Evolutionary conservation across 2,329 filamentous ascomycete species (phyloP).

Genomic region (Kalmusia sp.): DNA sequence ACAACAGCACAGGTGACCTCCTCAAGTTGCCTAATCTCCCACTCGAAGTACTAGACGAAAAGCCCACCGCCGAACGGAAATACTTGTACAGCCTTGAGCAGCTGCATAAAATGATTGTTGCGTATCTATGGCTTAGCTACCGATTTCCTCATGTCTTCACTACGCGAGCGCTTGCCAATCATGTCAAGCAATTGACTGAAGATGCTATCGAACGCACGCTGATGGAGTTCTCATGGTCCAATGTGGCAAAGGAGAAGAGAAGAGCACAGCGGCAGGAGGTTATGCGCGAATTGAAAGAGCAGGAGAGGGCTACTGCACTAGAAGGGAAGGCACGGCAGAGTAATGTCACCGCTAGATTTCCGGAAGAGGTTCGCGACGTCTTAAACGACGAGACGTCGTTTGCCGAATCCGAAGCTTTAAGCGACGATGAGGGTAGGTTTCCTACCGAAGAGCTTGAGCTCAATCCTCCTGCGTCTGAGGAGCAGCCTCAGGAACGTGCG

Average conservation of each 20-base stretch:
- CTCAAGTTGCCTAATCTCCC: constrained; percentile 74
- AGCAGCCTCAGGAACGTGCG: background rate
- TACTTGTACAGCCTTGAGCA: constrained; percentile 76
- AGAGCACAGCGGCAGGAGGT: constrained; percentile 11
- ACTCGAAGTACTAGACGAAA: constrained; percentile 73
- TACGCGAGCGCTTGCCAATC: constrained; percentile 76
- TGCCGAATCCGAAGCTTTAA: background rate
- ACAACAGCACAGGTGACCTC: constrained; percentile 70
- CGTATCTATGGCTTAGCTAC: constrained; percentile 94
- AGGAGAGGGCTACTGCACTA: constrained; percentile 9
- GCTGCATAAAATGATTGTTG: constrained; percentile 81
- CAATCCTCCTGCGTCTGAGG: background rate
- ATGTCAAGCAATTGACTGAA: constrained; percentile 81
- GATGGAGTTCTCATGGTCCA: constrained; percentile 59
- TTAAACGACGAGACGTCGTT: background rate
- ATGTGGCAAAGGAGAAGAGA: constrained; percentile 14
- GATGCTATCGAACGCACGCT: constrained; percentile 73
- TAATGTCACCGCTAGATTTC: background rate
- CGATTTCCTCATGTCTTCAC: constrained; percentile 82
- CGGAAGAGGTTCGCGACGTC: background rate
- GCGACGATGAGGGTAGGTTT: background rate
- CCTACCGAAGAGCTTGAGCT: background rate
- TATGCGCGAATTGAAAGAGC: constrained; percentile 7
- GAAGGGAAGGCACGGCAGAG: background rate
- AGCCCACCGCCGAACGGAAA: constrained; percentile 51